Evolutionary conservation across 73 alveolate species (phyloP).

Genomic region (Paramecium pentaurelia): DNA sequence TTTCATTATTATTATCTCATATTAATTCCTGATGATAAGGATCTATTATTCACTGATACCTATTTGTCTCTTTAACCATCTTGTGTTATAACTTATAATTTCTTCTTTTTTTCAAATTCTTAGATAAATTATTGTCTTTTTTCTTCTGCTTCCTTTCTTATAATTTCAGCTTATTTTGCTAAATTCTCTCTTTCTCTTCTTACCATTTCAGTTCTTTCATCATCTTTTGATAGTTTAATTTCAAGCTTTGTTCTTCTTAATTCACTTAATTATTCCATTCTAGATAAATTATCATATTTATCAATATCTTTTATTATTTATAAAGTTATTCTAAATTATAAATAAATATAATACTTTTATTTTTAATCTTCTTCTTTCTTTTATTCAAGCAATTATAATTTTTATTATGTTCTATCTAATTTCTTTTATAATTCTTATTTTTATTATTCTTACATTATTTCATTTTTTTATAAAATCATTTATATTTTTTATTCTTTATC

Average conservation of each 20-base stretch:
- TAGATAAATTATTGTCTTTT: constrained; percentile 8
- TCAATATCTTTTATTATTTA: constrained; percentile 27
- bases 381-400: not conserved
- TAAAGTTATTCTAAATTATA: not conserved
- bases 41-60: not conserved
- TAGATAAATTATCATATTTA: not conserved
- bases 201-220: constrained; percentile 37
- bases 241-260: constrained; percentile 12
- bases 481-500: not conserved
- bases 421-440: constrained; percentile 12
- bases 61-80: not conserved
- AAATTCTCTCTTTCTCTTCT: constrained; percentile 48
- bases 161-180: constrained; percentile 16
- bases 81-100: not conserved
- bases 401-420: constrained; percentile 6
- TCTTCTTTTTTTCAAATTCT: constrained; percentile 16
- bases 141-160: constrained; percentile 40
- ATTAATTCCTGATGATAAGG: not conserved
- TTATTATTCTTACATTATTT: constrained; percentile 17
- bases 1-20: not conserved
- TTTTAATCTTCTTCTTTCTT: not conserved
- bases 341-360: not conserved
- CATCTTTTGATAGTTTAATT: not conserved
- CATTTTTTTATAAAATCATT: not conserved
- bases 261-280: constrained; percentile 35